phyloP scores from a whole-genome alignment of 1,139 yeast species.

The Debaryomyces subglobosus region DNA sequence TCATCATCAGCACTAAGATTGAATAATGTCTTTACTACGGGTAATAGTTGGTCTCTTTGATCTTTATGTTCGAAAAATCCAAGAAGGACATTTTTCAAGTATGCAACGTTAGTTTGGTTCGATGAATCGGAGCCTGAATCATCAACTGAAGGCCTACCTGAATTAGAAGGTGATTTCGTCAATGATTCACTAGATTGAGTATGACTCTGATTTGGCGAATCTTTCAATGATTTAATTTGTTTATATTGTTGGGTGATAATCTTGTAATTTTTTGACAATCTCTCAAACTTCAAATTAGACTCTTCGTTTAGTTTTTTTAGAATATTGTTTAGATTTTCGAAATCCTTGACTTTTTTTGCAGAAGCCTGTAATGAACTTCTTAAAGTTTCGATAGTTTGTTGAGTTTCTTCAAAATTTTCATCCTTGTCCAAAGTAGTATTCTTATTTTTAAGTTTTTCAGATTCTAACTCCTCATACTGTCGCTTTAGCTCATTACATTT shows the following conservation, averaged over 20 bases:
- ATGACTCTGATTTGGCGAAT: slow-evolving; percentile 6
- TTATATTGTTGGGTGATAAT: slow-evolving; percentile 60
- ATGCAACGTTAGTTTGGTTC: slow-evolving; percentile 55
- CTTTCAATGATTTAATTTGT: slow-evolving; percentile 23
- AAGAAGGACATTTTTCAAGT: slow-evolving; percentile 81
- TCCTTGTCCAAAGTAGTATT: slow-evolving; percentile 18
- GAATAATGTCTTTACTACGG: slow-evolving; percentile 79
- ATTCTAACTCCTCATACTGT: slow-evolving; percentile 21
- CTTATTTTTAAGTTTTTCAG: neutral
- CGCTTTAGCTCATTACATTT: slow-evolving; percentile 38
- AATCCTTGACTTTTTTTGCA: slow-evolving; percentile 54
- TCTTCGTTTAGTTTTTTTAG: slow-evolving; percentile 73
- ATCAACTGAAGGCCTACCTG: slow-evolving; percentile 10
- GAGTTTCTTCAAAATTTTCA: slow-evolving; percentile 27
- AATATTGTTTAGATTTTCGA: slow-evolving; percentile 57
- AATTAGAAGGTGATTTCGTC: slow-evolving; percentile 3
- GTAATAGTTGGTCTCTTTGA: slow-evolving; percentile 81
- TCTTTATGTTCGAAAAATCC: slow-evolving; percentile 92
- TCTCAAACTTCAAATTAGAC: slow-evolving; percentile 61
- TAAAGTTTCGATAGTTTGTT: slow-evolving; percentile 46
- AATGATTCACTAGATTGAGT: slow-evolving; percentile 5
- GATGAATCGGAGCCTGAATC: slow-evolving; percentile 2
- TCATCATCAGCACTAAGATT: slow-evolving; percentile 73
- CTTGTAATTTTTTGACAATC: slow-evolving; percentile 69
- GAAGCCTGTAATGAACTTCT: slow-evolving; percentile 55